Percentiles rank a stretch among this genome's conserved stretches.
Conservation (phyloP, 2,329 filamentous ascomycete species). For the Fusarium brevicatenulatum region DNA sequence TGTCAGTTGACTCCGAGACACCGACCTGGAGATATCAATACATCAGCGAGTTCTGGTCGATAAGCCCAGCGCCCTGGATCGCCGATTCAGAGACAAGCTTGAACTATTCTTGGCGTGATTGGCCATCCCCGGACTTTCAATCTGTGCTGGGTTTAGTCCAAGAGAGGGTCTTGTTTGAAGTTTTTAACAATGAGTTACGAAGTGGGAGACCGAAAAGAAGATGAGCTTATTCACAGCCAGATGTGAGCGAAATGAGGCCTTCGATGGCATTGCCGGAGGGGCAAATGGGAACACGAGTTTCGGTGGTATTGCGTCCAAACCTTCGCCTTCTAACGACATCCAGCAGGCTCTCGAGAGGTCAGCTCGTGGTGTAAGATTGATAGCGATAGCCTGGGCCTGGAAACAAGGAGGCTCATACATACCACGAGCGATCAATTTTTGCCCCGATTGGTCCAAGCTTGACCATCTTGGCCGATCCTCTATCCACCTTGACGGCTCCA, state of each 20-base stretch:
- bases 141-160: slow-evolving; percentile 9
- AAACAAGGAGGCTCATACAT: slow-evolving; percentile 26
- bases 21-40: slow-evolving; percentile 20
- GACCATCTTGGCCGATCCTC: slow-evolving; percentile 19
- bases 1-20: slow-evolving; percentile 33
- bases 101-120: slow-evolving; percentile 37
- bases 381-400: slow-evolving; percentile 18
- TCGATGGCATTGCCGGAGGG: slow-evolving; percentile 6
- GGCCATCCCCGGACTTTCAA: slow-evolving; percentile 46
- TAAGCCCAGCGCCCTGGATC: slow-evolving; percentile 37
- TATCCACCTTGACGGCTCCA: slow-evolving; percentile 31
- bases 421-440: slow-evolving; percentile 39
- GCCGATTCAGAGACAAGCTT: slow-evolving; percentile 37
- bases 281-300: slow-evolving; percentile 4
- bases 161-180: slow-evolving; percentile 24
- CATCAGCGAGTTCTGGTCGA: slow-evolving; percentile 31
- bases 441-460: slow-evolving; percentile 41
- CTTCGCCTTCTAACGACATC: slow-evolving; percentile 17
- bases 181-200: slow-evolving; percentile 9
- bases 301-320: background rate
- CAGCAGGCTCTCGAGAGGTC: slow-evolving; percentile 4
- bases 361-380: slow-evolving; percentile 8
- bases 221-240: background rate
- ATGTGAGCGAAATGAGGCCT: slow-evolving; percentile 18
- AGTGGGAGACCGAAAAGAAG: background rate